Percentiles rank a stretch among this genome's conserved stretches.
These are phyloP conservation scores for Colletotrichum sublineola DNA, from an alignment of 2,329 filamentous ascomycete species.

Conservation along the genomic window DNA sequence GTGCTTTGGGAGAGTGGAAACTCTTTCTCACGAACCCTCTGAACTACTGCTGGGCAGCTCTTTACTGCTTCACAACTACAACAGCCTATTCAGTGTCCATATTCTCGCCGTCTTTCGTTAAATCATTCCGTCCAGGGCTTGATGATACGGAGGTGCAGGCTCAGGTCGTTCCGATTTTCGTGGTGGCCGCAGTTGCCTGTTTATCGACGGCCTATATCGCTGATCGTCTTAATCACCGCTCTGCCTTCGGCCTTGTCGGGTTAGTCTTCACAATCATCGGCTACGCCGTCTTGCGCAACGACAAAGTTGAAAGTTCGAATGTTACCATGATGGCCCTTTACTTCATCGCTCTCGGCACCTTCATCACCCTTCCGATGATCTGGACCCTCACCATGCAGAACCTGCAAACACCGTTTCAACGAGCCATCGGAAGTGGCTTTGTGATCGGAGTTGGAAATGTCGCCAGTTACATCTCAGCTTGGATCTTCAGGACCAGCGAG, in stretches of 20 bases:
- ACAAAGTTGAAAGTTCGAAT: background rate
- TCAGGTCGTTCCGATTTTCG: conserved; percentile 43
- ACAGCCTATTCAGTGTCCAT: conserved; percentile 43
- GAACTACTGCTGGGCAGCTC: conserved; percentile 41
- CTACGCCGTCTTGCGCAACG: conserved; percentile 32
- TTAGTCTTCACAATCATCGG: conserved; percentile 39
- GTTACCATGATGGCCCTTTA: conserved; percentile 43
- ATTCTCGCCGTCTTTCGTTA: conserved; percentile 43
- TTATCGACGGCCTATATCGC: conserved; percentile 33
- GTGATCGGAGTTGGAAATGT: conserved; percentile 56
- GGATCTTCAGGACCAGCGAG: conserved; percentile 44
- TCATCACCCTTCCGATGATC: conserved; percentile 43
- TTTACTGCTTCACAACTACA: conserved; percentile 43
- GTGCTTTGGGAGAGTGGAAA: conserved; percentile 36
- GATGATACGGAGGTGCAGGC: conserved; percentile 40
- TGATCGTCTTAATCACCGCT: conserved; percentile 42
- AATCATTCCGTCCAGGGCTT: conserved; percentile 38
- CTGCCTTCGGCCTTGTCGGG: conserved; percentile 39
- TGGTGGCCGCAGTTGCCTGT: conserved; percentile 40
- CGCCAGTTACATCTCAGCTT: conserved; percentile 42
- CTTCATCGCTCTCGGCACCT: conserved; percentile 41
- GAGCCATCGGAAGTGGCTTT: conserved; percentile 50
- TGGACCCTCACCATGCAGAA: conserved; percentile 42
- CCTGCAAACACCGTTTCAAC: conserved; percentile 42
- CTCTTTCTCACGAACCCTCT: conserved; percentile 42